Evolutionary conservation across 176 grass and related monocot genomes (phyloP), one percentile per base, ranked within the genome.

Genomic region (Phoenix dactylifera): DNA sequence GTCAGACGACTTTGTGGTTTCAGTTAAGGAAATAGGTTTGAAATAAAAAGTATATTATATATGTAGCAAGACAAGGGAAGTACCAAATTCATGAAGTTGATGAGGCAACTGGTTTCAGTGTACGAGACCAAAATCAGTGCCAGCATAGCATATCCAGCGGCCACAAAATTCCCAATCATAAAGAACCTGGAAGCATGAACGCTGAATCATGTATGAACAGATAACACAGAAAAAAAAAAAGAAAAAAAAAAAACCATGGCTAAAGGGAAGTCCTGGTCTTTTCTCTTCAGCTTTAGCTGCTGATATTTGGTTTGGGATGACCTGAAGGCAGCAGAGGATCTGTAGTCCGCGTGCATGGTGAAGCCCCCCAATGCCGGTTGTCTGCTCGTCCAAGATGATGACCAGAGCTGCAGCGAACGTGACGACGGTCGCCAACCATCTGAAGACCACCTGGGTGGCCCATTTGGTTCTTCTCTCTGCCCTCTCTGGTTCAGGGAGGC

Each of bases 1-100:
- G 0, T 0, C 5, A 3, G 5, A 4, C 26, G 26, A 28, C 26
- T 28, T 28, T 28, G 26, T 28, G 26, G 5, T 28, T 28, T 28
- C 26, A 28, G 26, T 28, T 28, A 5, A 28, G 26, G 5, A 5
- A 28, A 28, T 28, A 4, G 26, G 26, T 3, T 26, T 26, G 26
- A 26, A 6, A 63, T 6, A 23, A 19, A 14, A 20, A 20, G 0
- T 20, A 20, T 20, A 20, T 20, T 20, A 20, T 20, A 20, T 20
- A 20, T 20, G 20, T 20, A 24, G 30, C 3, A 32, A 4, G 26
- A 51, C 20, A 15, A 16, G 14, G 35, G 1, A n/a, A 4, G 49
- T 65, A 65, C 62, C 62, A 65, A 24, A 50, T 65, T 48, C 48
- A 65, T 51, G n/a, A 65, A 7, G 15, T 51, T 18, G 50, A 65